Evolutionary conservation across 345 rosid genomes (phyloP), one percentile per base, ranked within the genome.

Genomic region (Boechera divaricarpa): DNA sequence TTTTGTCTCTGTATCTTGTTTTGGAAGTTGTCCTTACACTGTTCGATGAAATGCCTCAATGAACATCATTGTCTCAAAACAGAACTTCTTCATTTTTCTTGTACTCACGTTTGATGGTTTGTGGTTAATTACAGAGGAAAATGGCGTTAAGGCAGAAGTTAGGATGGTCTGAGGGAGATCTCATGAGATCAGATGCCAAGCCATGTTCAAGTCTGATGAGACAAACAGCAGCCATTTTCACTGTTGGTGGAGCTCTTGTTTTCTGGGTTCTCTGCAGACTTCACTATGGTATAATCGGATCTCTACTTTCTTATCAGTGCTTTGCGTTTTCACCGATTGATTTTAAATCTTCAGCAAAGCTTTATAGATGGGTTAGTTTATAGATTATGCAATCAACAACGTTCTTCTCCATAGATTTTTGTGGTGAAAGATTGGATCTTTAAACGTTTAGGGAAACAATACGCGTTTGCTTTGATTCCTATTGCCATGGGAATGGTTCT

Each of bases 201-300:
- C 96, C 97, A 59, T 92, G 96, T 81, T 85, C 92, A 12, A 87
- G 87, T 75, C 56, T 90, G 31, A 87, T 84, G 92, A 86, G 88
- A 84, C 96, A 92, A 41, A 90, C 97, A 0, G 93, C 97, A 36
- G 91, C 86, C 31, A 77, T 90, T 78, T 92, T 81, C 73, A 65
- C 87, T 0, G 88, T 88, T 68, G 97, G 93, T 18, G 96, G 97
- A 75, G 96, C 87, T 35, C 75, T 92, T 11, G 94, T 88, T 7
- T 92, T 92, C 83, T 92, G 96, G 97, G 81, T 92, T 76, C 92
- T 92, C 48, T 90, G 94, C 67, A 84, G 90, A 77, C 75, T 90
- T 70, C 97, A 92, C 72, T 88, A 88, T 67, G 97, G 95, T 90
- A 73, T 10, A 2, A 13, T 58, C 68, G 13, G 18, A 67, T 65